Evolutionary conservation across 2,329 filamentous ascomycete genomes (phyloP).

Genomic region (Penicillium sp.): DNA sequence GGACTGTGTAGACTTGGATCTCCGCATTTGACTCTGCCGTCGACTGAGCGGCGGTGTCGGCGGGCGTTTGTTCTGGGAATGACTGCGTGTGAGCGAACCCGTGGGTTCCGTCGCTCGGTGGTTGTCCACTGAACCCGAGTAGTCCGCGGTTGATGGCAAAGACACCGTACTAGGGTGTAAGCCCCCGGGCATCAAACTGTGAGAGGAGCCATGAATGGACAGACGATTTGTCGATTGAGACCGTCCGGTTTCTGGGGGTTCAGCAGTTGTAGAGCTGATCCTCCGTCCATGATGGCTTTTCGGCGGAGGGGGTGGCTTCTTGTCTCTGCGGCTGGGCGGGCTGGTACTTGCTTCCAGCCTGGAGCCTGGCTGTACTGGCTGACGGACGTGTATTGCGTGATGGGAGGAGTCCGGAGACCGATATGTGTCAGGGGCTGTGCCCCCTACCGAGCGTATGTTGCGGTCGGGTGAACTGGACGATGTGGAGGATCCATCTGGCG

Average conservation of each 20-base stretch:
- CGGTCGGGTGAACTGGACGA: constrained; percentile 11
- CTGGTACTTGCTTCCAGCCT: constrained; percentile 55
- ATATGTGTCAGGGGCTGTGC: background rate
- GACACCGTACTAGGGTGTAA: constrained; percentile 47
- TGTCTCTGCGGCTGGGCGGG: constrained; percentile 51
- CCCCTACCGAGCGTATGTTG: constrained; percentile 4
- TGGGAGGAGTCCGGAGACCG: constrained; percentile 4
- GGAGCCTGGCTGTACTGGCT: constrained; percentile 57
- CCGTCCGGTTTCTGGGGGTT: constrained; percentile 25
- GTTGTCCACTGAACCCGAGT: constrained; percentile 27
- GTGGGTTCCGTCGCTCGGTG: constrained; percentile 13
- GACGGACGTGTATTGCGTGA: constrained; percentile 42
- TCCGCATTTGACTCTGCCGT: constrained; percentile 49
- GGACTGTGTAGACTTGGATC: constrained; percentile 37
- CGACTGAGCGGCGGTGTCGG: constrained; percentile 52
- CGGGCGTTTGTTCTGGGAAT: constrained; percentile 43
- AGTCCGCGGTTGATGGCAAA: constrained; percentile 49
- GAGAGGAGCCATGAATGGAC: constrained; percentile 27
- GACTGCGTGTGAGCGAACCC: constrained; percentile 32
- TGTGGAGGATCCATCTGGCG: constrained; percentile 22
- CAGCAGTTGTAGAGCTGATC: constrained; percentile 52
- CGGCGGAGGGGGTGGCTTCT: constrained; percentile 68
- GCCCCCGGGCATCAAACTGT: constrained; percentile 20
- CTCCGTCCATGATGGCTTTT: constrained; percentile 77
- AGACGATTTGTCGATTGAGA: constrained; percentile 28